phyloP scores from a whole-genome alignment of 768 basidiomycete species.

The Boletus patriciae region DNA sequence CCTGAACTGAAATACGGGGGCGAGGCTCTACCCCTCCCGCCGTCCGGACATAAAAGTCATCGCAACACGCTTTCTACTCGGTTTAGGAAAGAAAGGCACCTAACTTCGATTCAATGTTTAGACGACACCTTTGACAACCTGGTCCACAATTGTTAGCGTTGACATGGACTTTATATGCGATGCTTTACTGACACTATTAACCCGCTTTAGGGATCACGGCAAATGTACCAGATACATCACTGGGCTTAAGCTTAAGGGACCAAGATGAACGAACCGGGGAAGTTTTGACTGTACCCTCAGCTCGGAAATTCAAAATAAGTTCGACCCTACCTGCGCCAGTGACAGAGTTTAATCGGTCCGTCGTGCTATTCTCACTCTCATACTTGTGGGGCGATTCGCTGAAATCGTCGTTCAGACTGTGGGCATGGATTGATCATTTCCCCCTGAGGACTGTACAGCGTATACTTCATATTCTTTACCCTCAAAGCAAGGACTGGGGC shows the following conservation, averaged over 20 bases:
- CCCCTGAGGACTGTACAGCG: conserved; percentile 36
- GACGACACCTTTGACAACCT: conserved; percentile 27
- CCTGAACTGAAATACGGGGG: conserved; percentile 33
- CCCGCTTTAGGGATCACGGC: conserved; percentile 23
- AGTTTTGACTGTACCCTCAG: conserved; percentile 33
- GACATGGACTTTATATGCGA: background rate
- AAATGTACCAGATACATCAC: conserved; percentile 31
- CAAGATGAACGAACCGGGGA: conserved; percentile 31
- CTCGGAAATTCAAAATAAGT: conserved; percentile 29
- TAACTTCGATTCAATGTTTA: conserved; percentile 31
- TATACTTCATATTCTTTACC: conserved; percentile 45
- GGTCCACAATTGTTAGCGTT: conserved; percentile 31
- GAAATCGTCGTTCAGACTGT: conserved; percentile 21
- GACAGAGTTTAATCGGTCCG: conserved; percentile 34
- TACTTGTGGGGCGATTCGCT: background rate
- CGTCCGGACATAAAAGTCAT: conserved; percentile 36
- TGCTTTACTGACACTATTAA: conserved; percentile 2
- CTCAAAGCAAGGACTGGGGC: conserved; percentile 42
- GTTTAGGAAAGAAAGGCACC: conserved; percentile 33
- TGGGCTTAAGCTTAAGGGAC: conserved; percentile 24
- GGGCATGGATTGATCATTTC: conserved; percentile 35
- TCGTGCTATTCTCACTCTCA: background rate
- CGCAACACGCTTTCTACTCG: conserved; percentile 35
- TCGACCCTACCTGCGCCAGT: conserved; percentile 30
- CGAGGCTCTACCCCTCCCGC: conserved; percentile 20